These are phyloP conservation scores for Dictyostelium capitatum DNA, from an alignment of 78 protist species.

Conservation along the genomic window DNA sequence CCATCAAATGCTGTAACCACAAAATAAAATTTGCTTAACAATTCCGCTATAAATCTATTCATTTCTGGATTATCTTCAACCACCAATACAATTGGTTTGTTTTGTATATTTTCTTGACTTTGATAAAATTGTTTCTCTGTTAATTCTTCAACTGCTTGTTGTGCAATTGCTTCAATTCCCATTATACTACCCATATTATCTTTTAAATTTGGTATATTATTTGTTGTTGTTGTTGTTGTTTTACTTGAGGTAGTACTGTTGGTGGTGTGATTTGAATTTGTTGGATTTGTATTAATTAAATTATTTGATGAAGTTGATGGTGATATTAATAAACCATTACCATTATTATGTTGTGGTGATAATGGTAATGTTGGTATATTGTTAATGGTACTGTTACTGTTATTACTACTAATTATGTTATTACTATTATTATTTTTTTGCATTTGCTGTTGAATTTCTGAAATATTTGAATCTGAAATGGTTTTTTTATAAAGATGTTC, in stretches of 20 bases:
- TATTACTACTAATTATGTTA: too few species aligned
- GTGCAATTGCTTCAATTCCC: constrained; percentile 25
- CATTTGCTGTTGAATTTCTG: not conserved
- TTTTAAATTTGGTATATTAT: not conserved
- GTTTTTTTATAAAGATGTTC: constrained; percentile 39
- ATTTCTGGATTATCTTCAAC: constrained; percentile 82
- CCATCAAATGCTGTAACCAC: constrained; percentile 72
- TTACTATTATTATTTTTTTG: not conserved
- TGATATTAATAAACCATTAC: not conserved
- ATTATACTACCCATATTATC: constrained; percentile 54
- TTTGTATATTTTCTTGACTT: constrained; percentile 2
- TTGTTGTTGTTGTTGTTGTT: not conserved
- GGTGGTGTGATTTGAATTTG: too few species aligned
- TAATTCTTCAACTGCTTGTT: constrained; percentile 48
- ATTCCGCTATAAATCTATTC: constrained; percentile 54
- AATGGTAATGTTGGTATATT: not conserved
- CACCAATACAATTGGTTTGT: constrained; percentile 66
- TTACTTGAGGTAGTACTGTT: not conserved
- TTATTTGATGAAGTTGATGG: not conserved
- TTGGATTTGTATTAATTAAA: not conserved
- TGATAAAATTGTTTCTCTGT: constrained; percentile 18
- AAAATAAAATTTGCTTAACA: constrained; percentile 22
- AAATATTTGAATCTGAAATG: constrained; percentile 22
- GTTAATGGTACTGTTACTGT: too few species aligned
- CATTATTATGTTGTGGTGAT: not conserved